A percentile compares a stretch with the other conserved stretches of the same genome.
phyloP scores from a whole-genome alignment of 1,284 basidiomycete species.

The Ganoderma meredithae region DNA sequence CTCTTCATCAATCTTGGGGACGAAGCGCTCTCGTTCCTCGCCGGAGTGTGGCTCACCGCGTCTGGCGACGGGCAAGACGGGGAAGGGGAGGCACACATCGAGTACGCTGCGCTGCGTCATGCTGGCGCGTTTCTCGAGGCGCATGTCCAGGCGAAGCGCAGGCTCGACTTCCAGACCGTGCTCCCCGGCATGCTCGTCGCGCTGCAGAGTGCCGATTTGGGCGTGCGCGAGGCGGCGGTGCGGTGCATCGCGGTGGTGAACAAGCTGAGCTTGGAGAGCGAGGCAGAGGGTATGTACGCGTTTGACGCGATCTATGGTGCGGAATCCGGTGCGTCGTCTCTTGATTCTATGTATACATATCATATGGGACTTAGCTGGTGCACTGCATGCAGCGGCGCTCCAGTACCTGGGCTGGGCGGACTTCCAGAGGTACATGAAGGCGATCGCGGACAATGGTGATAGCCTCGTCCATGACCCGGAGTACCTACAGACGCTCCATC shows the following conservation, averaged over 20 bases:
- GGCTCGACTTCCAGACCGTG: conserved; percentile 86
- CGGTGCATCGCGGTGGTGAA: conserved; percentile 64
- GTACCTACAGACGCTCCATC: conserved; percentile 73
- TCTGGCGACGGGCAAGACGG: conserved; percentile 22
- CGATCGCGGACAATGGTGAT: conserved; percentile 59
- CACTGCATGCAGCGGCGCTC: conserved; percentile 56
- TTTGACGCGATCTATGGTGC: conserved; percentile 86
- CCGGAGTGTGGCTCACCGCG: conserved; percentile 63
- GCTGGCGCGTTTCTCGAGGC: conserved; percentile 84
- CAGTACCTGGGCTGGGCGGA: conserved; percentile 86
- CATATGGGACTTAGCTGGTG: not conserved
- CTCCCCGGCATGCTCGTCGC: conserved; percentile 81
- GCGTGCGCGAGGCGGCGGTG: conserved; percentile 69
- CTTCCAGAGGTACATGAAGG: conserved; percentile 69
- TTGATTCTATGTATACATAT: not conserved
- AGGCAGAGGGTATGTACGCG: conserved; percentile 74
- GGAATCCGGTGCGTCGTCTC: conserved; percentile 58
- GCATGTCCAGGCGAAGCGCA: conserved; percentile 60
- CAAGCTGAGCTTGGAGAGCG: conserved; percentile 50
- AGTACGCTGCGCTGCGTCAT: conserved; percentile 63
- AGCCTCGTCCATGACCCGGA: conserved; percentile 76
- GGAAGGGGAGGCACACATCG: conserved; percentile 43
- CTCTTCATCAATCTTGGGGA: conserved; percentile 78
- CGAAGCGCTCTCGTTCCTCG: conserved; percentile 83
- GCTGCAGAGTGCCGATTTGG: conserved; percentile 60